Evolutionary conservation across 2,329 filamentous ascomycete genomes (phyloP).

Genomic region (Furcasterigmium furcatum): DNA sequence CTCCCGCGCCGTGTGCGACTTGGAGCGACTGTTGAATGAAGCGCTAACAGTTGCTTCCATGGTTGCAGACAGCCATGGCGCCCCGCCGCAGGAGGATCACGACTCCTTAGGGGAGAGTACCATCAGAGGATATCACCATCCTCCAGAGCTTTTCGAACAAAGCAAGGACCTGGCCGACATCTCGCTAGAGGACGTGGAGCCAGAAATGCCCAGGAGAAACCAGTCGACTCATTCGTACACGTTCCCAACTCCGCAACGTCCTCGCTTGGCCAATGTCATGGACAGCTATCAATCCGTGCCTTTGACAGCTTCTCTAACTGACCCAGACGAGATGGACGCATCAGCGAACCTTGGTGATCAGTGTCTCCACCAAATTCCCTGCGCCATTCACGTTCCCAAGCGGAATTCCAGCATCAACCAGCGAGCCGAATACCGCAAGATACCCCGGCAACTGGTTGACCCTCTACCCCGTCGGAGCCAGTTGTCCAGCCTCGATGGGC

Average conservation of each 20-base stretch:
- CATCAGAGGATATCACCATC: background rate
- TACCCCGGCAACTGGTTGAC: slow-evolving; percentile 3
- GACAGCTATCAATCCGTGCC: slow-evolving; percentile 14
- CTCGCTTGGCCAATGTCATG: slow-evolving; percentile 19
- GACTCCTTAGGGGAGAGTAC: background rate
- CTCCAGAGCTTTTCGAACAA: background rate
- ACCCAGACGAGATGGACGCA: slow-evolving; percentile 2
- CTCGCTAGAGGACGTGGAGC: slow-evolving; percentile 2
- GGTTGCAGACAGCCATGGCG: slow-evolving; percentile 27
- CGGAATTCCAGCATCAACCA: slow-evolving; percentile 9
- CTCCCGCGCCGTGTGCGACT: slow-evolving; percentile 32
- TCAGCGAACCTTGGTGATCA: too few species aligned
- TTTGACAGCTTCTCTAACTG: slow-evolving; percentile 12
- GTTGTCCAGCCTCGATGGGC: slow-evolving; percentile 7
- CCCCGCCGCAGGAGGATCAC: background rate
- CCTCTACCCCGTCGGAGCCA: slow-evolving; percentile 2
- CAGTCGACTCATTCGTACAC: slow-evolving; percentile 19
- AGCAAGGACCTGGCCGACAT: slow-evolving; percentile 1
- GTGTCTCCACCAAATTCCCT: too few species aligned
- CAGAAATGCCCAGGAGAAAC: background rate
- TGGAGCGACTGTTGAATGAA: slow-evolving; percentile 44
- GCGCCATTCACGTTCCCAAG: slow-evolving; percentile 9
- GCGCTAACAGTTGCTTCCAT: slow-evolving; percentile 39
- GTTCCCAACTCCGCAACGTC: slow-evolving; percentile 16
- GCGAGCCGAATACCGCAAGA: slow-evolving; percentile 1